Conservation (phyloP, 2,329 filamentous ascomycete species). For the Fusarium transvaalense region DNA sequence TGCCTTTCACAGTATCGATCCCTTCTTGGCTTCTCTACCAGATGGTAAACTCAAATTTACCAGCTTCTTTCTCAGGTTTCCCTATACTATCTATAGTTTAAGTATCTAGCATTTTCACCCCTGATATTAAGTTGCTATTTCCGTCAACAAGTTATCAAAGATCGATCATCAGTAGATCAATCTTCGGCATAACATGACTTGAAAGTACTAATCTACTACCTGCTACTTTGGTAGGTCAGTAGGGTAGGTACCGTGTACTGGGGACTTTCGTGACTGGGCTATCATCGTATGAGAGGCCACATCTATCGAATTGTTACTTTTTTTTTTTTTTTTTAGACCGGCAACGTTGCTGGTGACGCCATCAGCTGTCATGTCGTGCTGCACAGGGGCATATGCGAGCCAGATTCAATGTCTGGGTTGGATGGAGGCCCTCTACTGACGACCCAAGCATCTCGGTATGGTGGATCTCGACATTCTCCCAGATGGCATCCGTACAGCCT, state of each 20-base stretch:
- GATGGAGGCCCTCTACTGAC: background rate
- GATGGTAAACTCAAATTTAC: background rate
- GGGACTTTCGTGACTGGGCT: background rate
- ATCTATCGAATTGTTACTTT: conserved; percentile 32
- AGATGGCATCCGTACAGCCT: background rate
- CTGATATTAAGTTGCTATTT: background rate
- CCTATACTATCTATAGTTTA: no score
- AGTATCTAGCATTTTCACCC: background rate
- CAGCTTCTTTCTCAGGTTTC: background rate
- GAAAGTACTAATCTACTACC: background rate
- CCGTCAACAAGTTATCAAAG: no score
- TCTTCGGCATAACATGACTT: background rate
- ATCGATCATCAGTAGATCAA: background rate
- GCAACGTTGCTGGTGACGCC: conserved; percentile 31
- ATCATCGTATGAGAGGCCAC: background rate
- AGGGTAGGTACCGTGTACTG: background rate
- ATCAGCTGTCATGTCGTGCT: conserved; percentile 20
- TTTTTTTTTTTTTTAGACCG: conserved; percentile 18
- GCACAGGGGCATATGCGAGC: background rate
- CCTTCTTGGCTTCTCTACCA: background rate
- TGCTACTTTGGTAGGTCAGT: no score
- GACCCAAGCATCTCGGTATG: background rate
- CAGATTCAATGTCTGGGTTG: background rate
- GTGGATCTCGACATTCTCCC: background rate
- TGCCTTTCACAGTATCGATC: background rate